These are phyloP conservation scores for Pestalotiopsis sp. DNA, from an alignment of 2,329 filamentous ascomycete species.

Conservation along the genomic window DNA sequence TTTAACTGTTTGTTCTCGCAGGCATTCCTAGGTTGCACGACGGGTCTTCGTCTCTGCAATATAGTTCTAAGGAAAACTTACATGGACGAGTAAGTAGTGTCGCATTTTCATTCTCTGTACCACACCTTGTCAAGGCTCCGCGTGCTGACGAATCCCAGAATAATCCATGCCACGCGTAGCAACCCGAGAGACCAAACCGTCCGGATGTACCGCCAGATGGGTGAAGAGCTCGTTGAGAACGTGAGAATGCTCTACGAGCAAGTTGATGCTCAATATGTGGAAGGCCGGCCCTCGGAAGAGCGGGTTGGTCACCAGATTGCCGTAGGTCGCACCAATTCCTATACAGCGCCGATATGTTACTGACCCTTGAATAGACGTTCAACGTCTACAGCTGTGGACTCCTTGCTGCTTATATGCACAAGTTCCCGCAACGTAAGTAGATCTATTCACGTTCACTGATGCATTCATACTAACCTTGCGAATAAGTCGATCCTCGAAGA, in stretches of 20 bases:
- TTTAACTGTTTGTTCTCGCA: conserved; percentile 22
- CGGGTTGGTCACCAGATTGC: conserved; percentile 57
- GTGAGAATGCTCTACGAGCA: conserved; percentile 51
- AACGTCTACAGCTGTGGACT: conserved; percentile 59
- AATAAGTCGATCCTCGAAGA: conserved; percentile 16
- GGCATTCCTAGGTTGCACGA: conserved; percentile 59
- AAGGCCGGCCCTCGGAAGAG: conserved; percentile 46
- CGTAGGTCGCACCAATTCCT: conserved; percentile 29
- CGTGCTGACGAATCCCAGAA: conserved; percentile 31
- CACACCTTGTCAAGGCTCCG: neutral
- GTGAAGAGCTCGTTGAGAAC: conserved; percentile 50
- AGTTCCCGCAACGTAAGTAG: conserved; percentile 50
- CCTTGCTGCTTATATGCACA: conserved; percentile 54
- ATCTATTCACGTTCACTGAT: neutral
- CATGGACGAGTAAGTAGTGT: conserved; percentile 46
- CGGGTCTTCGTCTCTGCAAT: conserved; percentile 58
- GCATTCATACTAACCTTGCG: neutral
- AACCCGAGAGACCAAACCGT: conserved; percentile 35
- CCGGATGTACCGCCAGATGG: conserved; percentile 46
- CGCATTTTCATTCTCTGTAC: neutral
- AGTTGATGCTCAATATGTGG: conserved; percentile 51
- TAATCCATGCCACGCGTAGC: conserved; percentile 44
- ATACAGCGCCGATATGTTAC: neutral
- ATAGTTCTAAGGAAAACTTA: conserved; percentile 60
- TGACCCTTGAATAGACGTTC: conserved; percentile 39